Evolutionary conservation across 805 yeast species (phyloP).

Genomic region (Barnettozyma botsteinii): DNA sequence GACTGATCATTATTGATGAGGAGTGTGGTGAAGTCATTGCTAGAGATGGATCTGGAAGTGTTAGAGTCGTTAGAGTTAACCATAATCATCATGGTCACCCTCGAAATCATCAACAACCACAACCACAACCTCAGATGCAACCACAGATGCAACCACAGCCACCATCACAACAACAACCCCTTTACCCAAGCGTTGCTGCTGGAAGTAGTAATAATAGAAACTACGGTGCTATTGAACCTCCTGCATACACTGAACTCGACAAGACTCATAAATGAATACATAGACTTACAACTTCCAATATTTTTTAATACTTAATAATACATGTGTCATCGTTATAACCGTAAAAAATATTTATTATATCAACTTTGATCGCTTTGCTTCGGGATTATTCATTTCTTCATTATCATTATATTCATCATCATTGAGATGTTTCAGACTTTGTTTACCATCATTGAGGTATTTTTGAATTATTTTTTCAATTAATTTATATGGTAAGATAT

Average conservation of each 20-base stretch:
- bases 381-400: neutral
- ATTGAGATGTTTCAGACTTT: neutral
- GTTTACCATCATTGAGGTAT: neutral
- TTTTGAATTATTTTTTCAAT: neutral
- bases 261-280: neutral
- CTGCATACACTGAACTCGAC: slow-evolving; percentile 9
- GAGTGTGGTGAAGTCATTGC: slow-evolving; percentile 20
- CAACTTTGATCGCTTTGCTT: slow-evolving; percentile 2
- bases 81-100: slow-evolving; percentile 4
- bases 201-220: no score
- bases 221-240: slow-evolving; percentile 10
- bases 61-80: slow-evolving; percentile 4
- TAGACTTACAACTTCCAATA: neutral
- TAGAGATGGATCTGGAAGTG: slow-evolving; percentile 6
- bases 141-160: neutral
- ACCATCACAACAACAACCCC: no score
- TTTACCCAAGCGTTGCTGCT: no score
- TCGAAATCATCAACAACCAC: neutral
- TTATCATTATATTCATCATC: neutral
- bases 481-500: neutral
- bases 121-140: neutral
- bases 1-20: slow-evolving; percentile 26
- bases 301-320: neutral
- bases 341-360: slow-evolving; percentile 1
- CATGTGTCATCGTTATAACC: no score